Evolutionary conservation across 306 rosid species (phyloP).

Genomic region (Alnus glutinosa): DNA sequence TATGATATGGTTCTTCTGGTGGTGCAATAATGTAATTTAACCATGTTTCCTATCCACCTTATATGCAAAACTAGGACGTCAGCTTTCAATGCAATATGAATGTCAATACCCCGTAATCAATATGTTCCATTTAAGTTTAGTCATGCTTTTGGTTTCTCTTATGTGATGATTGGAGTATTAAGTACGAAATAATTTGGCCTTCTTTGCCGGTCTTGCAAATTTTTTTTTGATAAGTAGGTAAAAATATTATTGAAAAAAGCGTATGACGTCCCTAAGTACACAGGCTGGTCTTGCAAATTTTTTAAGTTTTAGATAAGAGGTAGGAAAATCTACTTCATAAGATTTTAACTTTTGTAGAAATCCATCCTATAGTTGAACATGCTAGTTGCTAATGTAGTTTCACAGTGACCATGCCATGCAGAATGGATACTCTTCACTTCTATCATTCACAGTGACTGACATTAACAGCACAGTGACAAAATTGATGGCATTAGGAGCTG

Average conservation of each 20-base stretch:
- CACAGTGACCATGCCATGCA: slow-evolving; percentile 60
- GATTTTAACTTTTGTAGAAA: not conserved
- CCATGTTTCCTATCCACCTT: not conserved
- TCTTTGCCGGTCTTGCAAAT: not conserved
- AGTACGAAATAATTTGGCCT: not conserved
- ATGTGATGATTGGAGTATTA: not conserved
- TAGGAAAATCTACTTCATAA: not conserved
- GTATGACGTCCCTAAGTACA: too few species aligned
- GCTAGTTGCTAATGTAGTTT: slow-evolving; percentile 30
- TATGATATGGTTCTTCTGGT: not conserved
- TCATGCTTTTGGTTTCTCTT: not conserved
- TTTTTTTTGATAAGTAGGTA: too few species aligned
- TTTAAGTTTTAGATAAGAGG: not conserved
- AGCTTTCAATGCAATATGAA: not conserved
- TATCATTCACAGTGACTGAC: slow-evolving; percentile 77
- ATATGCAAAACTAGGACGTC: not conserved
- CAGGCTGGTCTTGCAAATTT: not conserved
- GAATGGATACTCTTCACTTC: slow-evolving; percentile 63
- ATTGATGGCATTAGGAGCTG: slow-evolving; percentile 74
- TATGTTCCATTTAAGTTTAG: not conserved
- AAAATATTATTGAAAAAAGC: too few species aligned
- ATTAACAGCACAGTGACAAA: slow-evolving; percentile 57
- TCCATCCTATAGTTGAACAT: slow-evolving; percentile 12
- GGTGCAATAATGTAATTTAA: not conserved
- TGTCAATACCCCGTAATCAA: not conserved